A percentile compares a stretch with the other conserved stretches of the same genome.
Conservation (phyloP, 2,329 filamentous ascomycete genomes). For the Elsinoe australis region DNA sequence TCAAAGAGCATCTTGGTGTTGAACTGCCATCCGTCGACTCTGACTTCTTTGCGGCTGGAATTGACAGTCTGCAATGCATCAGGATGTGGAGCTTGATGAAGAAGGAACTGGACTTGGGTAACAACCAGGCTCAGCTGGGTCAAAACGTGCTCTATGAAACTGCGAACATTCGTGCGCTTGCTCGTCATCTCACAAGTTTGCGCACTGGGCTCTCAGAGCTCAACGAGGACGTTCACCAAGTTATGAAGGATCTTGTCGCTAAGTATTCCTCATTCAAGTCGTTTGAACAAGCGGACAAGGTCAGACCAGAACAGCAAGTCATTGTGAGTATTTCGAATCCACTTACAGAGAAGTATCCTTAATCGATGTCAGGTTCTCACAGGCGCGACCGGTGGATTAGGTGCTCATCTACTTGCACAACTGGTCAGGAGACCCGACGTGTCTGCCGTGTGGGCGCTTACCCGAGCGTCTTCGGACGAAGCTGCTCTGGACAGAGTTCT, state of each 20-base stretch:
- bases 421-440: slow-evolving; percentile 28
- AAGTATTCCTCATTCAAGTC: slow-evolving; percentile 37
- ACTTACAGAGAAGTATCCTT: too few relatives aligned
- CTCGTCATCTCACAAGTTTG: slow-evolving; percentile 39
- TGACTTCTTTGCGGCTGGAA: slow-evolving; percentile 52
- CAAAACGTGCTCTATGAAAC: slow-evolving; percentile 55
- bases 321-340: too few relatives aligned
- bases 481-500: slow-evolving; percentile 32
- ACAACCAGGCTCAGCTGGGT: slow-evolving; percentile 35
- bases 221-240: slow-evolving; percentile 1
- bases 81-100: slow-evolving; percentile 48
- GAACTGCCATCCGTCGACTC: slow-evolving; percentile 26
- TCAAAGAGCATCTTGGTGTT: slow-evolving; percentile 29
- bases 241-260: slow-evolving; percentile 42
- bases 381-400: slow-evolving; percentile 58
- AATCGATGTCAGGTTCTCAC: too few relatives aligned
- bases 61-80: slow-evolving; percentile 54
- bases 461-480: slow-evolving; percentile 38
- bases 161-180: slow-evolving; percentile 42
- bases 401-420: slow-evolving; percentile 48
- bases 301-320: too few relatives aligned
- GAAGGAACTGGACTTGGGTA: slow-evolving; percentile 43
- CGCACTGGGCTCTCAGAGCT: slow-evolving; percentile 34
- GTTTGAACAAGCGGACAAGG: too few relatives aligned
- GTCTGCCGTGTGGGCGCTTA: slow-evolving; percentile 44